These are phyloP conservation scores for Pinus tabuliformis DNA, from an alignment of 75 land plant genomes.

Conservation along the genomic window DNA sequence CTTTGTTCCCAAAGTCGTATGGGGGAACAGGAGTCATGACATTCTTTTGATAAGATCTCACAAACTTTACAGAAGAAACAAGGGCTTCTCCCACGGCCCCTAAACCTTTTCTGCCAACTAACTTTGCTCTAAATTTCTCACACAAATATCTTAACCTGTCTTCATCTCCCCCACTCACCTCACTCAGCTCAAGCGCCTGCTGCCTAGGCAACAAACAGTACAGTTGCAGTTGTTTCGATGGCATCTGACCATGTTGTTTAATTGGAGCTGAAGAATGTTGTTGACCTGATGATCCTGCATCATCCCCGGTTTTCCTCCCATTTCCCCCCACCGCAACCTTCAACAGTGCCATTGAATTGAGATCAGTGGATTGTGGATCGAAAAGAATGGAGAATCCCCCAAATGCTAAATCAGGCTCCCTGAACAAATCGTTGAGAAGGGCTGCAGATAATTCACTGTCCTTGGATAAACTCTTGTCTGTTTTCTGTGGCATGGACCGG, in stretches of 20 bases:
- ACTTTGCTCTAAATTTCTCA: conserved; percentile 48
- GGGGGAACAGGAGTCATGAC: too few species aligned
- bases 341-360: conserved; percentile 42
- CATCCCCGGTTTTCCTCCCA: conserved; percentile 14
- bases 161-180: conserved; percentile 55
- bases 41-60: too few species aligned
- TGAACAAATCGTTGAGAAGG: conserved; percentile 44
- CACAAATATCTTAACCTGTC: conserved; percentile 47
- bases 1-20: too few species aligned
- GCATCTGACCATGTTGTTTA: conserved; percentile 4
- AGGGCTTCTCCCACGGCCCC: conserved; percentile 82
- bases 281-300: conserved; percentile 21
- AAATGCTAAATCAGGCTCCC: conserved; percentile 65
- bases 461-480: conserved; percentile 14
- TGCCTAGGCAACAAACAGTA: conserved; percentile 61
- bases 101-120: conserved; percentile 92
- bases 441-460: conserved; percentile 34
- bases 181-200: conserved; percentile 58
- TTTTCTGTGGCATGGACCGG: conserved; percentile 25
- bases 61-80: conserved; percentile 68
- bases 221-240: conserved; percentile 28
- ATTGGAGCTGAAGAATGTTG: not conserved
- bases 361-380: conserved; percentile 53
- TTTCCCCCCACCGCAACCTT: conserved; percentile 34
- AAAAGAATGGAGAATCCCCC: conserved; percentile 65